Evolutionary conservation across 495 filamentous ascomycete genomes (phyloP), one percentile per base, ranked within the genome.

Genomic region (Chaetomium cochliodes): DNA sequence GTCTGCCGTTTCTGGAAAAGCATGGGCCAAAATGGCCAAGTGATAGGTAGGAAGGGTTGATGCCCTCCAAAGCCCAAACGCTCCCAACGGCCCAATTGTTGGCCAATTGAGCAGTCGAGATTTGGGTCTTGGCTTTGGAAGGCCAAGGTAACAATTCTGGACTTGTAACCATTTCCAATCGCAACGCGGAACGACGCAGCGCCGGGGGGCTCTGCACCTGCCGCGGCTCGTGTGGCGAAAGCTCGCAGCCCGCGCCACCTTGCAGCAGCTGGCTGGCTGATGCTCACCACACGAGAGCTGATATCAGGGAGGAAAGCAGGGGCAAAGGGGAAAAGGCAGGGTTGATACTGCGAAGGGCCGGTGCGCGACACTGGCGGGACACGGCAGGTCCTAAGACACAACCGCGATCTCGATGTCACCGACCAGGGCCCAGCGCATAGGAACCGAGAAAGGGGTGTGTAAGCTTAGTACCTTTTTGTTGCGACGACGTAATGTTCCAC

Each of bases 401-500:
- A 18, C 60, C 16, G 46, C 55, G 25, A 37, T 13, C 46, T 46
- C 55, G 52, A 60, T 49, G 55, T 67, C 59, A 67, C 65, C 53
- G 26, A 20, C 23, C 39, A 54, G 28, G 42, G 47, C 52, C 56
- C 55, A 37, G 22, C 37, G 52, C 18, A 28, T 20, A 63, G 59
- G 49, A 51, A 49, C 30, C 22, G 57, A 58, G 37, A 20, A 20
- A 50, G 57, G 18, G 20, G 57, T 54, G 54, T 57, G 60, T 41
- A 26, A 57, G 44, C 6, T 47, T 26, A 8, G 54, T 68, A 68
- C 66, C 66, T 65, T 64, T 62, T 62, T 60, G 12, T 47, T 57
- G 42, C 63, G 50, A 33, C 46, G 30, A 30, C 16, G 65, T 44
- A 62, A 61, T 68, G 63, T 68, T 51, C 65, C 54, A 70, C 68